phyloP scores from a whole-genome alignment of 1,139 yeast genomes.

The Candida gigantensis region DNA sequence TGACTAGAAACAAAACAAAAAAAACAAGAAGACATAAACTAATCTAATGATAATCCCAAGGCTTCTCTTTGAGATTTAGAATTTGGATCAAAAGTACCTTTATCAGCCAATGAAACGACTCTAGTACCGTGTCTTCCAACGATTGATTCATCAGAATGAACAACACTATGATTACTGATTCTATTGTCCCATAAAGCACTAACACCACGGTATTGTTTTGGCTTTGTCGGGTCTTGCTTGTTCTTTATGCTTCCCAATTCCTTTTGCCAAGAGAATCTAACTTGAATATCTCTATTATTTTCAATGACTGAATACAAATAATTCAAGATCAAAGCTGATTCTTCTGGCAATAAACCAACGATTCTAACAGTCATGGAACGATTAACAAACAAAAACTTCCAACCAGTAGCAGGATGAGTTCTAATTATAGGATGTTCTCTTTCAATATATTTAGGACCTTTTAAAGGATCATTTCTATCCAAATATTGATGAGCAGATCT shows the following conservation, averaged over 20 bases:
- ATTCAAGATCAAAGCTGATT: constrained; percentile 32
- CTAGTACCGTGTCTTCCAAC: constrained; percentile 59
- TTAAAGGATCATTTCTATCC: constrained; percentile 34
- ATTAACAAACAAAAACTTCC: constrained; percentile 42
- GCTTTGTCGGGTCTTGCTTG: constrained; percentile 19
- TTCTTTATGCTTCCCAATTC: constrained; percentile 5
- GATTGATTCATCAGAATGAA: constrained; percentile 52
- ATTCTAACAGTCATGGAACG: constrained; percentile 38
- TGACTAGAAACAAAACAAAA: too few relatives aligned
- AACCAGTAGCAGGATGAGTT: constrained; percentile 46
- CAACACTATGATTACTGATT: constrained; percentile 50
- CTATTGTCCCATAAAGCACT: constrained; percentile 63
- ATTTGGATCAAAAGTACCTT: constrained; percentile 50
- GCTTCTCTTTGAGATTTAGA: constrained; percentile 58
- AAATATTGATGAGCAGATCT: constrained; percentile 37
- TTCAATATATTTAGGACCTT: constrained; percentile 35
- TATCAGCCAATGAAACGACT: constrained; percentile 57
- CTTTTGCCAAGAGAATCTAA: constrained; percentile 51
- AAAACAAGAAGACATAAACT: too few relatives aligned
- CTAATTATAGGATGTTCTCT: constrained; percentile 43
- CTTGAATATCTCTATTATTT: constrained; percentile 46
- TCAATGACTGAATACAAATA: constrained; percentile 35
- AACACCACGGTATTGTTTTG: constrained; percentile 50
- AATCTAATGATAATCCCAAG: constrained; percentile 38
- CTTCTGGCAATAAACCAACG: constrained; percentile 38